Base-by-base conservation (phyloP, 768 basidiomycete species). In the Tulasnella sp. region DNA sequence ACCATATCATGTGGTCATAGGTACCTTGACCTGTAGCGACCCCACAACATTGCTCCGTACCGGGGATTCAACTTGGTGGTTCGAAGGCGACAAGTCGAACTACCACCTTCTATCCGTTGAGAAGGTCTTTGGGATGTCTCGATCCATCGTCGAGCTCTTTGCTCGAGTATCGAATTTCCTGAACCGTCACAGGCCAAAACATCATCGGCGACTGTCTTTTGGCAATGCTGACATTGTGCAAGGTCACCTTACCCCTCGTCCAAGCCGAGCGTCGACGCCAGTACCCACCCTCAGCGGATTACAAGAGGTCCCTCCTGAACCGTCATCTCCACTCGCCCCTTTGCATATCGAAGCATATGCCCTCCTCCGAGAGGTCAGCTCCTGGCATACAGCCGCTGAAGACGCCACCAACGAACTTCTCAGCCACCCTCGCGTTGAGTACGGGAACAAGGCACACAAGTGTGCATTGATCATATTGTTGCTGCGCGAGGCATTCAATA, bases 41-140 rank as follows among this genome's bases (percentile, higher is more conserved):
- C 72, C 68, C 59, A 71, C 72, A 8, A 65, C 68, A 11, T 65
- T 72, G 27, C 63, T 75, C 48, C 66, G 70, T 48, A 69, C 70
- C 58, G 63, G 66, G 61, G 67, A 69, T 63, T 67, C 68, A 53
- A 62, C 67, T 49, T 78, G 74, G 73, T 74, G 74, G 74, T 72
- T 68, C 60, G 69, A 68, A 52, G 64, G 62, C 49, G 67, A 67
- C 62, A 68, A 64, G 65, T 70, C 66, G 54, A 70, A 60, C 57
- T 72, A 63, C 65, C 72, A 70, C 62, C 68, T 63, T 56, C 73
- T 74, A 59, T 73, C 72, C 45, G 71, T 76, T 45, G 77, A 79
- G 65, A 74, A 70, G 62, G 72, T 73, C 57, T 74, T 76, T 66
- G 77, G 76, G 45, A 72, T 71, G 57, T 71, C 68, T 41, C 70